Evolutionary conservation across 306 rosid species (phyloP).

Genomic region (Castanea crenata): DNA sequence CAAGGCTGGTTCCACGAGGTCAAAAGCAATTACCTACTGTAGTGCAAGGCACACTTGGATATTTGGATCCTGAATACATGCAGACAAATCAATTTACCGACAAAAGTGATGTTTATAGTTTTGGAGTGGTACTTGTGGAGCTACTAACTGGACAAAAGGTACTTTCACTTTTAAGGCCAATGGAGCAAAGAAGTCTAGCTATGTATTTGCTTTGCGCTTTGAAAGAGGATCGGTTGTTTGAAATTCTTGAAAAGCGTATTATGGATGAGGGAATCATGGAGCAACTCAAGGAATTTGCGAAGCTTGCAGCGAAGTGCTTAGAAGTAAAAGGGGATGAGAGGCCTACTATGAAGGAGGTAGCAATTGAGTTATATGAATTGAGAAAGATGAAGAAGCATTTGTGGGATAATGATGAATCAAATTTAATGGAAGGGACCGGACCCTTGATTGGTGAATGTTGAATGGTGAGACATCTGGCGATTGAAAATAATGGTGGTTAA

Average conservation of each 20-base stretch:
- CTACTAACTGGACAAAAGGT: slow-evolving; percentile 30
- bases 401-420: neutral
- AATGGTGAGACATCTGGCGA: too few relatives aligned
- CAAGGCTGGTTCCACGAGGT: slow-evolving; percentile 28
- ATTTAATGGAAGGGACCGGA: neutral
- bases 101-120: too few relatives aligned
- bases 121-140: neutral
- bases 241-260: slow-evolving; percentile 11
- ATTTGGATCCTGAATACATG: slow-evolving; percentile 32
- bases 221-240: slow-evolving; percentile 13
- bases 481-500: too few relatives aligned
- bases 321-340: too few relatives aligned
- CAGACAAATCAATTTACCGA: neutral
- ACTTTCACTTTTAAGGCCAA: slow-evolving; percentile 13
- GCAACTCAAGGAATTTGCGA: slow-evolving; percentile 14
- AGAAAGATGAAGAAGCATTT: neutral
- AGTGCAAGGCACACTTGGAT: slow-evolving; percentile 35
- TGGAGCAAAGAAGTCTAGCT: slow-evolving; percentile 21
- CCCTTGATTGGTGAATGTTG: neutral
- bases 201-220: slow-evolving; percentile 24
- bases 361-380: slow-evolving; percentile 22
- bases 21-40: slow-evolving; percentile 22
- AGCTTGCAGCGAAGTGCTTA: too few relatives aligned
- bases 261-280: slow-evolving; percentile 1
- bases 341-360: slow-evolving; percentile 32